Evolutionary conservation across 768 basidiomycete genomes (phyloP).

Genomic region (Termitomyces titanicus): DNA sequence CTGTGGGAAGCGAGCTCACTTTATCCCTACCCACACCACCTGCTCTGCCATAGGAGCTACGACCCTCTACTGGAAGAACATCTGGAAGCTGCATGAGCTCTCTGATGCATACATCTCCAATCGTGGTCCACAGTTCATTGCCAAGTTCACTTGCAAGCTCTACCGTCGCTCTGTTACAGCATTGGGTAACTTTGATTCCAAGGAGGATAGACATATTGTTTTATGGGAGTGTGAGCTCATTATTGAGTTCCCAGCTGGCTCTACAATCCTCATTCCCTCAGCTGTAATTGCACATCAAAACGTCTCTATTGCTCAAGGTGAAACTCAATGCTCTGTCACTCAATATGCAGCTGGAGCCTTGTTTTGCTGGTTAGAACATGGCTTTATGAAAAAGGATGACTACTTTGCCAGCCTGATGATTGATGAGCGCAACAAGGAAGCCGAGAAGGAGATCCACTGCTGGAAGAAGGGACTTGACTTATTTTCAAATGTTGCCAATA

Average conservation of each 20-base stretch:
- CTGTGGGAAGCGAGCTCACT: no score
- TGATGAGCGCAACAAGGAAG: background rate
- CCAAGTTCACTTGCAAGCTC: no score
- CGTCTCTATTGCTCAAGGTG: background rate
- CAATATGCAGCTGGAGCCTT: background rate
- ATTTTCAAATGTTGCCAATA: background rate
- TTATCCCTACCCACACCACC: no score
- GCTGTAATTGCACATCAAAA: background rate
- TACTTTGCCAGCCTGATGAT: background rate
- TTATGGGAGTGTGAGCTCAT: background rate
- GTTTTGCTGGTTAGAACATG: background rate
- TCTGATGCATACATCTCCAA: no score
- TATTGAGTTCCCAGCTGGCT: no score
- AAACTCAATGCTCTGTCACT: background rate
- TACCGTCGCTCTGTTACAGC: no score
- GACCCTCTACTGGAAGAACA: no score
- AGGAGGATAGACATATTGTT: background rate
- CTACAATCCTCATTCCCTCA: background rate
- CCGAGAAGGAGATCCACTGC: background rate
- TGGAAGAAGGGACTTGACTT: background rate
- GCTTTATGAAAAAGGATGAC: background rate
- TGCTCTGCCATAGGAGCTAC: no score
- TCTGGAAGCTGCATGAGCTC: no score
- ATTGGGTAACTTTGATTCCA: background rate
- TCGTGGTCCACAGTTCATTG: no score